These are phyloP conservation scores for Tricholoma flavovirens DNA, from an alignment of 768 basidiomycete species.

Conservation along the genomic window DNA sequence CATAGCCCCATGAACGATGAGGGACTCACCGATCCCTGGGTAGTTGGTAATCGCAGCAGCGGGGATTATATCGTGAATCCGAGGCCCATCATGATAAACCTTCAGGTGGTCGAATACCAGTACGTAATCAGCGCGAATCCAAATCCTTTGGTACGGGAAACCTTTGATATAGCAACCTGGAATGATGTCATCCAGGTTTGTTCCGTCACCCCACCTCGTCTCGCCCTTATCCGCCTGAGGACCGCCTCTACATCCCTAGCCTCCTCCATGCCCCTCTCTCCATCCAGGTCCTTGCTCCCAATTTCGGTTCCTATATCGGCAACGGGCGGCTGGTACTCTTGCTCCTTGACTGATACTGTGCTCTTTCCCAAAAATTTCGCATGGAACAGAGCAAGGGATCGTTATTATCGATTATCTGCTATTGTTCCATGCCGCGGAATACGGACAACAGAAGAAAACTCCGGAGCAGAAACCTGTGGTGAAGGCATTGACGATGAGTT, in stretches of 20 bases:
- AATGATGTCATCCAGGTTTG: not conserved
- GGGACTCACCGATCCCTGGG: constrained; percentile 2
- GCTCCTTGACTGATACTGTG: not conserved
- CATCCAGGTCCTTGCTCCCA: not conserved
- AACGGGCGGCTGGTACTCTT: not conserved
- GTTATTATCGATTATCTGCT: not conserved
- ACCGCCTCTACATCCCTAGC: too few relatives aligned
- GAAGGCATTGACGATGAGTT: too few relatives aligned
- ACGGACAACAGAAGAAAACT: not conserved
- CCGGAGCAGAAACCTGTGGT: not conserved
- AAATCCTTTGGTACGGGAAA: not conserved
- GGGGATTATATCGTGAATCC: not conserved
- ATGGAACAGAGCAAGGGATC: not conserved
- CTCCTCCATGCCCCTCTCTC: not conserved
- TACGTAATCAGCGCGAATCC: constrained; percentile 12
- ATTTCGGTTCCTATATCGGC: not conserved
- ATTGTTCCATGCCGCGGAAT: not conserved
- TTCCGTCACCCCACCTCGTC: too few relatives aligned
- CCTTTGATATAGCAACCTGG: not conserved
- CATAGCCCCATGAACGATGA: not conserved
- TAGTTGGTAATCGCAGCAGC: constrained; percentile 10
- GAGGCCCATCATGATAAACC: constrained; percentile 1
- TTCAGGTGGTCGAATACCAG: constrained; percentile 6
- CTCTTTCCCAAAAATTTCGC: not conserved
- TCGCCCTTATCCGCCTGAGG: too few relatives aligned